Percentiles rank a stretch among this genome's conserved stretches.
These are phyloP conservation scores for Urtica urens DNA, from an alignment of 306 rosid genomes.

Conservation along the genomic window DNA sequence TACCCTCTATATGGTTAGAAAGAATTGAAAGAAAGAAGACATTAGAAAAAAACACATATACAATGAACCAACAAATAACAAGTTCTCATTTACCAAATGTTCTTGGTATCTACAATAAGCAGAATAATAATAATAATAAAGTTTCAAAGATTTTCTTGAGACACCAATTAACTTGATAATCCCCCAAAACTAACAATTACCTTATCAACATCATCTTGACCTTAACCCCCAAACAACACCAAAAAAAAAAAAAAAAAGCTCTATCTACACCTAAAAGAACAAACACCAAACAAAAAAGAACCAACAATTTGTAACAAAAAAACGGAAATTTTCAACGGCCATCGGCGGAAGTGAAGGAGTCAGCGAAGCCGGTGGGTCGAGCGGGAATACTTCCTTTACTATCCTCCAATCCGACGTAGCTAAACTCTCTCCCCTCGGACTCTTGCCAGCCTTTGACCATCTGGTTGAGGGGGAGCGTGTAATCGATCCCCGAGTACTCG, in stretches of 20 bases:
- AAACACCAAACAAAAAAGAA: not conserved
- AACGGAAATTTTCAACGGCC: slow-evolving; percentile 50
- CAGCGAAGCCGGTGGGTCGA: slow-evolving; percentile 90
- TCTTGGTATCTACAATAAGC: slow-evolving; percentile 34
- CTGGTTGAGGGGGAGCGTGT: slow-evolving; percentile 81
- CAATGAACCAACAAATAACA: slow-evolving; percentile 24
- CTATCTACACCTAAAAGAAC: slow-evolving; percentile 43
- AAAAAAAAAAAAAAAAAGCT: slow-evolving; percentile 18
- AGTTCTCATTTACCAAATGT: slow-evolving; percentile 27
- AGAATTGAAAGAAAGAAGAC: not conserved
- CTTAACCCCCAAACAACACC: slow-evolving; percentile 13
- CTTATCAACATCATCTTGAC: slow-evolving; percentile 23
- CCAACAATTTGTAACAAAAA: not conserved
- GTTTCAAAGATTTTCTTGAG: slow-evolving; percentile 16
- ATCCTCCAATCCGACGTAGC: slow-evolving; percentile 61
- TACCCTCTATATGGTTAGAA: too few relatives aligned
- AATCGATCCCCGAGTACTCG: slow-evolving; percentile 83
- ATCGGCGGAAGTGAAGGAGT: slow-evolving; percentile 87
- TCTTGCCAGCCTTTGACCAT: slow-evolving; percentile 99
- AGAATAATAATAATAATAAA: slow-evolving; percentile 25
- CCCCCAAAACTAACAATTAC: slow-evolving; percentile 22
- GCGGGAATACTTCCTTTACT: slow-evolving; percentile 95
- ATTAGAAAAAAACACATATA: not conserved
- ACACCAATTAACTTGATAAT: slow-evolving; percentile 37
- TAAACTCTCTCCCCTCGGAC: slow-evolving; percentile 69